These are phyloP conservation scores for Daldinia decipiens DNA, from an alignment of 495 filamentous ascomycete species.

Conservation along the genomic window DNA sequence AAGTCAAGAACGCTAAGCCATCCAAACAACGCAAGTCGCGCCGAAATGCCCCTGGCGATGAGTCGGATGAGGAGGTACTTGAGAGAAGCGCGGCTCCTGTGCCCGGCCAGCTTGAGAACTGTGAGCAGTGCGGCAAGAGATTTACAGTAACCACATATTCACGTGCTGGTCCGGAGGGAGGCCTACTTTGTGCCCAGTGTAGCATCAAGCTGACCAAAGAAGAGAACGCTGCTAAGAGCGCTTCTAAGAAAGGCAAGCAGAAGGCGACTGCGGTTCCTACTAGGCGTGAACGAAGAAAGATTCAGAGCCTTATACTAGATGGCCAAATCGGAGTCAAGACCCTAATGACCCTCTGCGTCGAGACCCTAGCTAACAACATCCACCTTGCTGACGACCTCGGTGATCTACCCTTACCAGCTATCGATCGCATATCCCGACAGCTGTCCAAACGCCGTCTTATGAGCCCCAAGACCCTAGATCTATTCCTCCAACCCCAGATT, in stretches of 20 bases:
- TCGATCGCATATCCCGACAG: constrained; percentile 81
- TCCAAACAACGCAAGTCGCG: constrained; percentile 67
- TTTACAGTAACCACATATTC: constrained; percentile 96
- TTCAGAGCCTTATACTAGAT: constrained; percentile 82
- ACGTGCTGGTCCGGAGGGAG: constrained; percentile 81
- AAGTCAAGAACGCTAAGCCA: constrained; percentile 82
- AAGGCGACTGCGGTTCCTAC: constrained; percentile 56
- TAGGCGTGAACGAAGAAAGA: constrained; percentile 65
- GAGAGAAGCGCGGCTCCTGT: constrained; percentile 54
- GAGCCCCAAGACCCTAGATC: constrained; percentile 71
- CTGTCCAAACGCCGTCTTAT: constrained; percentile 82
- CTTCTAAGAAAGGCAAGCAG: constrained; percentile 61
- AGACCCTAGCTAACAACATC: constrained; percentile 85
- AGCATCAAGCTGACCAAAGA: constrained; percentile 78
- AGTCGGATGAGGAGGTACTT: constrained; percentile 13
- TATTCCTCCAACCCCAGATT: constrained; percentile 78
- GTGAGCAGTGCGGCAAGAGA: constrained; percentile 82
- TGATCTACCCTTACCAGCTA: constrained; percentile 71
- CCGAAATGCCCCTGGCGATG: constrained; percentile 58
- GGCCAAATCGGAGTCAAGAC: constrained; percentile 77
- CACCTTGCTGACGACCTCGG: constrained; percentile 84
- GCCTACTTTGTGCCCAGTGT: constrained; percentile 84
- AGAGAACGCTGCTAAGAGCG: constrained; percentile 59
- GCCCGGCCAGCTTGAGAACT: constrained; percentile 90
- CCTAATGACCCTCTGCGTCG: constrained; percentile 80